Percentiles rank a stretch among this genome's conserved stretches.
Evolutionary conservation across 257 asterid species (phyloP).

Genomic region (Lantana camara): DNA sequence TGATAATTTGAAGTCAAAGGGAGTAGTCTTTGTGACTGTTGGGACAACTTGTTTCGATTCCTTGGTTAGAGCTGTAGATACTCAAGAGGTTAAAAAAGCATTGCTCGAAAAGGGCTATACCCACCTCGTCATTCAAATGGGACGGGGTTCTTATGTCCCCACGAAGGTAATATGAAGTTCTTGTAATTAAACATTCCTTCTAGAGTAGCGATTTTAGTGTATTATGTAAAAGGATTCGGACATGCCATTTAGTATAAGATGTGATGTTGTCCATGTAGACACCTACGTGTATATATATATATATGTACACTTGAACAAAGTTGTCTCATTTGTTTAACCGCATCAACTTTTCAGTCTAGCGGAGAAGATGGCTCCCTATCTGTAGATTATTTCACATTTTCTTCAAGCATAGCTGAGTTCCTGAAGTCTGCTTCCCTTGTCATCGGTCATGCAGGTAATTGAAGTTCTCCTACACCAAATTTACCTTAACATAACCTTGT

Average conservation of each 20-base stretch:
- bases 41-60: constrained; percentile 94
- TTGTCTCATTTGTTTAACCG: neutral
- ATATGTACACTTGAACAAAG: no score
- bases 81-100: constrained; percentile 63
- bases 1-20: constrained; percentile 40
- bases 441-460: constrained; percentile 88
- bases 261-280: no score
- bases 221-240: no score
- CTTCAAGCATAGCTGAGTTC: constrained; percentile 87
- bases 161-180: constrained; percentile 53
- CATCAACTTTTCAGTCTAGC: constrained; percentile 47
- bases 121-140: constrained; percentile 84
- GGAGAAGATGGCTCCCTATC: constrained; percentile 62
- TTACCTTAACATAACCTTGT: no score
- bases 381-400: constrained; percentile 81
- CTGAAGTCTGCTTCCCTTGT: constrained; percentile 87
- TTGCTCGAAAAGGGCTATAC: constrained; percentile 70
- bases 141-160: constrained; percentile 84
- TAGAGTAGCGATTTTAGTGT: no score
- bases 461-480: neutral
- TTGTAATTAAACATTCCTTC: neutral
- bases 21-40: constrained; percentile 81
- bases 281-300: no score
- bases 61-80: constrained; percentile 78
- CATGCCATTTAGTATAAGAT: no score